A percentile compares a stretch with the other conserved stretches of the same genome.
Conservation (phyloP, 805 yeast genomes). For the Wickerhamiella musiphila region DNA sequence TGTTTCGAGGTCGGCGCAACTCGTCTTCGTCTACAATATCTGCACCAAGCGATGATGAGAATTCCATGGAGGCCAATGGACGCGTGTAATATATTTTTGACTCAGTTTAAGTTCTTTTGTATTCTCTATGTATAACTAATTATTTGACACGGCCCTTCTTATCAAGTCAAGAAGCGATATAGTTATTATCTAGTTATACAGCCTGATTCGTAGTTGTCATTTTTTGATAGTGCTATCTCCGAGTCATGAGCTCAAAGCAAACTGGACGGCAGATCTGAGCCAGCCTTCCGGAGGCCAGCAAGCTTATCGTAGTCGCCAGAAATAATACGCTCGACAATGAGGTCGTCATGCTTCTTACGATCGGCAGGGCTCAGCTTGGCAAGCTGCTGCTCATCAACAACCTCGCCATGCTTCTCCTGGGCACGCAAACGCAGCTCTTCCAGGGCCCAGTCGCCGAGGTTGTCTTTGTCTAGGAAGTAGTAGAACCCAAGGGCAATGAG, state of each 20-base stretch:
- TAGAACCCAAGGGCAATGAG: slow-evolving; percentile 35
- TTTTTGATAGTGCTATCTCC: background rate
- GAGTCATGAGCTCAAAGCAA: no score
- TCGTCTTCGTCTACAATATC: slow-evolving; percentile 23
- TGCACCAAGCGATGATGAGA: slow-evolving; percentile 20
- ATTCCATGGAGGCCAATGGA: slow-evolving; percentile 10
- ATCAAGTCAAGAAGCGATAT: no score
- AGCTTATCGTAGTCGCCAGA: slow-evolving; percentile 66
- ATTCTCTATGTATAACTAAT: no score
- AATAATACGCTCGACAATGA: slow-evolving; percentile 64
- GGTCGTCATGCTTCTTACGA: slow-evolving; percentile 50
- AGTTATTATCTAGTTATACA: no score
- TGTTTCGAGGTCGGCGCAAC: slow-evolving; percentile 22
- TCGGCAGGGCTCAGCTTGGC: slow-evolving; percentile 34
- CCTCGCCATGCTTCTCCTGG: slow-evolving; percentile 44
- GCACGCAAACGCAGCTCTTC: slow-evolving; percentile 65
- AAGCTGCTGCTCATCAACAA: slow-evolving; percentile 10
- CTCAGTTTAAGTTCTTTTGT: no score
- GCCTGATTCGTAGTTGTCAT: background rate
- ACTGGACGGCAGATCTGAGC: slow-evolving; percentile 22
- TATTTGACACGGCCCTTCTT: no score
- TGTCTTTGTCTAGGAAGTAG: slow-evolving; percentile 34
- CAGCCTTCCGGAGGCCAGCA: slow-evolving; percentile 23
- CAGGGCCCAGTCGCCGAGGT: slow-evolving; percentile 60
- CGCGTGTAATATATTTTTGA: slow-evolving; percentile 1